phyloP scores from a whole-genome alignment of 2,329 filamentous ascomycete genomes.

The Amauroascus niger region DNA sequence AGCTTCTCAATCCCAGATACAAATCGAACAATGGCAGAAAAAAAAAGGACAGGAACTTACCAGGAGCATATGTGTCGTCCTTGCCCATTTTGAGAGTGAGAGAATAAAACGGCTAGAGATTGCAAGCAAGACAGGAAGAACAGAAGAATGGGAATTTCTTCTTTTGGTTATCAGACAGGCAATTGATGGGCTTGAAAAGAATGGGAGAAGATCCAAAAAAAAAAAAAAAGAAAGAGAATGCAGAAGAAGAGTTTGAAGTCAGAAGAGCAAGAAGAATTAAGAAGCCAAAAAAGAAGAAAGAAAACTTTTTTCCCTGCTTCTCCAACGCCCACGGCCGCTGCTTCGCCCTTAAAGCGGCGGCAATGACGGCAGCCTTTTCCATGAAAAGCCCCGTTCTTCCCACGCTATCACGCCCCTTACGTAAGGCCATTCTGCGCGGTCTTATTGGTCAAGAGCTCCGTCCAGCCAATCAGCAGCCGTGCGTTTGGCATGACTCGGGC shows the following conservation, averaged over 20 bases:
- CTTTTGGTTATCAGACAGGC: not conserved
- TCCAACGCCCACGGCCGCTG: not conserved
- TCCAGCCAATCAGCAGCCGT: conserved; percentile 2
- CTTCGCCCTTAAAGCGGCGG: not conserved
- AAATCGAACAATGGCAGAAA: not conserved
- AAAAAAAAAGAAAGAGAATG: too few species aligned
- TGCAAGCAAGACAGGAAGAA: conserved; percentile 26
- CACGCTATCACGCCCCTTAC: not conserved
- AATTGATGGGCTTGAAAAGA: conserved; percentile 8
- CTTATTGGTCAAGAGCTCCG: not conserved
- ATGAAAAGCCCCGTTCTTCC: not conserved
- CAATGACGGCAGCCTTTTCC: not conserved
- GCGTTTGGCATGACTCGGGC: conserved; percentile 6
- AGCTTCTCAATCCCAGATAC: too few species aligned
- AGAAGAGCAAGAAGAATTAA: not conserved
- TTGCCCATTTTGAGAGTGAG: conserved; percentile 32
- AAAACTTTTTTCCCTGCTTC: conserved; percentile 11
- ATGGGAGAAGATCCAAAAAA: not conserved
- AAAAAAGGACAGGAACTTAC: conserved; percentile 29
- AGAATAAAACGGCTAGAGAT: conserved; percentile 3
- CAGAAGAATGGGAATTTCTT: conserved; percentile 17
- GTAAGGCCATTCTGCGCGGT: not conserved
- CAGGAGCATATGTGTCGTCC: conserved; percentile 37
- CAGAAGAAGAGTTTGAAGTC: too few species aligned
- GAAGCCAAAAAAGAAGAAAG: conserved; percentile 9